phyloP scores from a whole-genome alignment of 164 flowering plant species.

The Chloranthus sessilifolius region DNA sequence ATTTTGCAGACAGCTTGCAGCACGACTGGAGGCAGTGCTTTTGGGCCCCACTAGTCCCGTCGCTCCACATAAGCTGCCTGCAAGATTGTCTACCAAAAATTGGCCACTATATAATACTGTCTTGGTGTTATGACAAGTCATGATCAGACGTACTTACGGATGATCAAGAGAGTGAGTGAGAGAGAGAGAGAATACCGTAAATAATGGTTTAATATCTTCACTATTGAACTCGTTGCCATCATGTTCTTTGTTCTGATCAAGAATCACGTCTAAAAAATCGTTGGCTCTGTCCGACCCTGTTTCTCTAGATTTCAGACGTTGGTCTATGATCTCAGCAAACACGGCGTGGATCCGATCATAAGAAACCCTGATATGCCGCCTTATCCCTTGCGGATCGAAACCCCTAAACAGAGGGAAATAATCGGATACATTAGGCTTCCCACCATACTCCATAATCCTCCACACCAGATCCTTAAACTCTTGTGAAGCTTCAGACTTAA shows the following conservation, averaged over 20 bases:
- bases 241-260: conserved; percentile 2
- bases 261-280: conserved; percentile 11
- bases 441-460: conserved; percentile 13
- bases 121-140: too few species aligned
- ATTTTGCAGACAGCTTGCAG: not conserved
- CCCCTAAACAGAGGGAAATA: conserved; percentile 10
- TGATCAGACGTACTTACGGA: too few species aligned
- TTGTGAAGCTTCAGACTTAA: conserved; percentile 7
- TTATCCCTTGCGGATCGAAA: conserved; percentile 14
- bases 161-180: too few species aligned
- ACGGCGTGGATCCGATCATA: not conserved
- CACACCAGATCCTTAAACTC: conserved; percentile 18
- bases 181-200: conserved; percentile 1
- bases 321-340: conserved; percentile 17
- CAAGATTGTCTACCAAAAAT: too few species aligned
- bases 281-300: not conserved
- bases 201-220: not conserved
- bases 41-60: too few species aligned
- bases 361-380: not conserved
- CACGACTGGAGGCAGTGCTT: too few species aligned
- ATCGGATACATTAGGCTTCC: conserved; percentile 18
- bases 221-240: not conserved
- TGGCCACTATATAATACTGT: too few species aligned
- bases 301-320: not conserved
- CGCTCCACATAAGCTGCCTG: too few species aligned